These are phyloP conservation scores for Rhodotorula sp. DNA, from an alignment of 1,284 basidiomycete genomes.

Conservation along the genomic window DNA sequence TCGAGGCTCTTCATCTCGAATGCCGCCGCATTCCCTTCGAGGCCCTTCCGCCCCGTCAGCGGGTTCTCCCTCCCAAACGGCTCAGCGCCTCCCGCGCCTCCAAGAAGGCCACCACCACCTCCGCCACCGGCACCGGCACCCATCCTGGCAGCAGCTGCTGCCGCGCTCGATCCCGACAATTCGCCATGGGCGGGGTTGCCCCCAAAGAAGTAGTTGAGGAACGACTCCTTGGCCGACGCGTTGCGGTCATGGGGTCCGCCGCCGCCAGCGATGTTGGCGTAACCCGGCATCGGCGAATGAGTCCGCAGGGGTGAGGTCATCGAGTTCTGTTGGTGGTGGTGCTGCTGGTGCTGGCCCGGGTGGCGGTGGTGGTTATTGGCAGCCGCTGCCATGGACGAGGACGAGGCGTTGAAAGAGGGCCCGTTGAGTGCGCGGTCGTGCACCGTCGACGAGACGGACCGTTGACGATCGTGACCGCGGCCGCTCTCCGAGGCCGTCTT, in stretches of 20 bases:
- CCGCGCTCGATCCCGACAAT: neutral
- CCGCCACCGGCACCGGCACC: no score
- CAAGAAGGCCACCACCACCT: no score
- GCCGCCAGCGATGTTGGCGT: constrained; percentile 50
- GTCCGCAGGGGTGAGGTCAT: constrained; percentile 1
- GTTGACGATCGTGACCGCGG: constrained; percentile 58
- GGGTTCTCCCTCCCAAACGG: constrained; percentile 48
- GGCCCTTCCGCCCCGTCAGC: constrained; percentile 57
- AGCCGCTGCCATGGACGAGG: constrained; percentile 28
- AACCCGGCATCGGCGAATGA: neutral
- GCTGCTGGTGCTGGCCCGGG: neutral
- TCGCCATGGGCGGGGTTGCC: constrained; percentile 47
- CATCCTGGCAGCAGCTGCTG: neutral
- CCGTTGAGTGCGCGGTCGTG: constrained; percentile 64
- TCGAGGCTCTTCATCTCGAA: constrained; percentile 99
- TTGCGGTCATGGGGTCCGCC: constrained; percentile 48
- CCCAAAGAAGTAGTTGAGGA: constrained; percentile 93
- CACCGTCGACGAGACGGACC: constrained; percentile 74
- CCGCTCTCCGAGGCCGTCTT: constrained; percentile 1
- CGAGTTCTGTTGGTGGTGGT: neutral
- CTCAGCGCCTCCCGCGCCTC: constrained; percentile 1
- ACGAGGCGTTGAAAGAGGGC: constrained; percentile 1
- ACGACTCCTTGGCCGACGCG: constrained; percentile 72
- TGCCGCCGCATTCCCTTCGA: constrained; percentile 78
- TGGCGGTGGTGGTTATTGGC: neutral